Conservation (phyloP, 495 filamentous ascomycete species). For the Venustampulla echinocandica region DNA sequence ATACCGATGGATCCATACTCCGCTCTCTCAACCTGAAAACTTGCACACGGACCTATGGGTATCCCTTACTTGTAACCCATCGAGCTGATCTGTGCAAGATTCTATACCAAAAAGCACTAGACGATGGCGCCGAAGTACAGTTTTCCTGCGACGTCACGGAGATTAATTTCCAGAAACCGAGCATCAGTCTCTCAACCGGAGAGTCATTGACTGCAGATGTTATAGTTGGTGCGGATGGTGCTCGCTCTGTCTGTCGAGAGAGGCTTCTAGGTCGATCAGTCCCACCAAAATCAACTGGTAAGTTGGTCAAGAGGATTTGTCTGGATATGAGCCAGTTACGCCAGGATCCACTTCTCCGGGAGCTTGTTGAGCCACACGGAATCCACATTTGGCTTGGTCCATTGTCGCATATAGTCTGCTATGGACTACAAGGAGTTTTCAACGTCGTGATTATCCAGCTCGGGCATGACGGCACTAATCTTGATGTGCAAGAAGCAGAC, state of each 20-base stretch:
- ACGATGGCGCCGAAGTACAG: conserved; percentile 41
- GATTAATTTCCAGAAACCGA: conserved; percentile 25
- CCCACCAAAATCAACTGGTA: conserved; percentile 48
- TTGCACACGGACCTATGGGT: conserved; percentile 33
- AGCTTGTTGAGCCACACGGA: conserved; percentile 40
- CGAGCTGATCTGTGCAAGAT: conserved; percentile 48
- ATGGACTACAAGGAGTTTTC: conserved; percentile 52
- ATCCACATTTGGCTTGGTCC: conserved; percentile 62
- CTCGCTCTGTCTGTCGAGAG: conserved; percentile 43
- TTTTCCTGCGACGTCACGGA: conserved; percentile 33
- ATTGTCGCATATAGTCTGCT: conserved; percentile 52
- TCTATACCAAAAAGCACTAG: conserved; percentile 39
- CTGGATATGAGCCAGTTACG: conserved; percentile 43
- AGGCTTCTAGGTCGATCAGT: conserved; percentile 33
- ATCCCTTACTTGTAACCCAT: conserved; percentile 48
- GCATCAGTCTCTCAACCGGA: conserved; percentile 26
- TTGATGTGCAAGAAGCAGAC: conserved; percentile 46
- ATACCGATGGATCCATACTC: conserved; percentile 30
- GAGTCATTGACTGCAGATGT: conserved; percentile 36
- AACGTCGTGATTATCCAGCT: conserved; percentile 48
- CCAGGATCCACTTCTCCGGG: conserved; percentile 35
- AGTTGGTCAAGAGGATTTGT: conserved; percentile 56
- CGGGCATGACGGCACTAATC: conserved; percentile 51
- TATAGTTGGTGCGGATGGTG: conserved; percentile 48
- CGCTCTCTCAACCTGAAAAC: conserved; percentile 32